Percentiles rank a stretch among this genome's conserved stretches.
phyloP scores from a whole-genome alignment of 331 rosid species.

The Spiraea crenata region DNA sequence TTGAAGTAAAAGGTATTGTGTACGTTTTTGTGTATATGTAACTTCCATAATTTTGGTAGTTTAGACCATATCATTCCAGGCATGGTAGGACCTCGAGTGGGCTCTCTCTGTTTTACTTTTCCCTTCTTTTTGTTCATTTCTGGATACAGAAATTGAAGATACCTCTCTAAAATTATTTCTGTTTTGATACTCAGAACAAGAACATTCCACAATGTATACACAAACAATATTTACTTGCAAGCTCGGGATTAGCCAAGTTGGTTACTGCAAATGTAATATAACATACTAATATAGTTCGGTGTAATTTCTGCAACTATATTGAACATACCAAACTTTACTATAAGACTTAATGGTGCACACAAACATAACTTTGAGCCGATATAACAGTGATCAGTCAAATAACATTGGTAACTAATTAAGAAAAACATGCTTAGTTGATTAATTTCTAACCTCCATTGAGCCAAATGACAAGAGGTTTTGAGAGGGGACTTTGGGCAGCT shows the following conservation, averaged over 20 bases:
- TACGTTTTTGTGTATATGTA: constrained; percentile 14
- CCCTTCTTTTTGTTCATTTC: not conserved
- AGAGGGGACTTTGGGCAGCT: constrained; percentile 48
- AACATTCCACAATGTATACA: too few relatives aligned
- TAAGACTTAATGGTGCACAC: too few relatives aligned
- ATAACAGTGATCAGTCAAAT: too few relatives aligned
- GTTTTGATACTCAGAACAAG: too few relatives aligned
- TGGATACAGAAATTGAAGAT: not conserved
- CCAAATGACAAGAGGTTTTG: constrained; percentile 82
- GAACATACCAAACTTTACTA: too few relatives aligned
- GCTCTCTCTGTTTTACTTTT: constrained; percentile 28
- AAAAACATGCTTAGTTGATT: too few relatives aligned
- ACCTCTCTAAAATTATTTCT: too few relatives aligned
- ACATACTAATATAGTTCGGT: too few relatives aligned
- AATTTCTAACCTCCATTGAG: constrained; percentile 83
- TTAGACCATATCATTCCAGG: constrained; percentile 44
- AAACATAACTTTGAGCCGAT: too few relatives aligned
- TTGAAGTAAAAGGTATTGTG: constrained; percentile 10
- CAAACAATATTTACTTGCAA: not conserved
- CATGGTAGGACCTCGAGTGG: constrained; percentile 43
- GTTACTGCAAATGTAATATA: too few relatives aligned
- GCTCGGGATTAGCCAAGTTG: not conserved
- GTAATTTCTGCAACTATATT: too few relatives aligned
- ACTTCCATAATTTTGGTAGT: constrained; percentile 28
- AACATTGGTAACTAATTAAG: too few relatives aligned